These are phyloP conservation scores for Tricholomella constricta DNA, from an alignment of 768 basidiomycete species.

Conservation along the genomic window DNA sequence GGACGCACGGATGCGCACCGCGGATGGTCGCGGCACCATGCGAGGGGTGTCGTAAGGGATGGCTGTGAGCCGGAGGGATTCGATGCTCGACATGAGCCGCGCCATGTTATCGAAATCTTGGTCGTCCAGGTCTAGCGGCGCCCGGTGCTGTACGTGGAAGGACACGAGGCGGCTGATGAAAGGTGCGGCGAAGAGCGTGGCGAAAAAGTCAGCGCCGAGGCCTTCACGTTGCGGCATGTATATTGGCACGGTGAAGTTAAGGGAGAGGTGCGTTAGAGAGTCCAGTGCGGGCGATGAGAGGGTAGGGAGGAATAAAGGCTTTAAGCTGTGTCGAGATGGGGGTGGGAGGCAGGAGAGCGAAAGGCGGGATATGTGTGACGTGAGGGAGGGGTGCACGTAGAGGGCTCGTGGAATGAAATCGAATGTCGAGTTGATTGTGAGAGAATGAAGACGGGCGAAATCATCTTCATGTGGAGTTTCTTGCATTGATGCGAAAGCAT, in stretches of 20 bases:
- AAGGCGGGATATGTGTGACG: background rate
- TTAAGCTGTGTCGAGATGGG: too few relatives aligned
- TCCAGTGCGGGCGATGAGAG: too few relatives aligned
- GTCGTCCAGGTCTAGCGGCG: background rate
- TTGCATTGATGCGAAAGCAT: background rate
- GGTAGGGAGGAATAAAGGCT: too few relatives aligned
- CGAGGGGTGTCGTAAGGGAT: background rate
- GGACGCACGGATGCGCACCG: too few relatives aligned
- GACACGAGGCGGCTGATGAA: background rate
- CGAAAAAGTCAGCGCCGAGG: background rate
- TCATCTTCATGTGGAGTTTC: background rate
- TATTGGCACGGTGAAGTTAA: background rate
- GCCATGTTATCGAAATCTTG: conserved; percentile 6
- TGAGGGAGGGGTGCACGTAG: background rate
- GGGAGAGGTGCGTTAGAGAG: conserved; percentile 8
- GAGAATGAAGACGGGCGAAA: background rate
- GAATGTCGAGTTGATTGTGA: background rate
- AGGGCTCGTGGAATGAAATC: background rate
- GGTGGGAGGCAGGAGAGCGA: background rate
- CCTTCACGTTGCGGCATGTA: background rate
- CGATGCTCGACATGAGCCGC: background rate
- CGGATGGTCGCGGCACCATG: too few relatives aligned
- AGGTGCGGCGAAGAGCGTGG: background rate
- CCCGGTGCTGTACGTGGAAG: background rate
- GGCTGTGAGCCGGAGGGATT: background rate